Evolutionary conservation across 306 rosid genomes (phyloP), one percentile per base, ranked within the genome.

Genomic region (Cucumis cinereus): DNA sequence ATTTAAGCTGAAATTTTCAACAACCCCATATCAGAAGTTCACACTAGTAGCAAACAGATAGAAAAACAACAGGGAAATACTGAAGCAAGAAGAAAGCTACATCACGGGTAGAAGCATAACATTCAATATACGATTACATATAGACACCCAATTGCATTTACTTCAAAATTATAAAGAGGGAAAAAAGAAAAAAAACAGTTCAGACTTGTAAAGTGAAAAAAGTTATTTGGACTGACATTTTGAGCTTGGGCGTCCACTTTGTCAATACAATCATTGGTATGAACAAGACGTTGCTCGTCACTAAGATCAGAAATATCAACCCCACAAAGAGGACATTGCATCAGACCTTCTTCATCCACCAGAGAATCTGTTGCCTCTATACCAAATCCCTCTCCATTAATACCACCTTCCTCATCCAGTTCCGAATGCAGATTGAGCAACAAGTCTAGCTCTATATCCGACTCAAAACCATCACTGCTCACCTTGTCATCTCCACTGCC

Each of bases 201-300:
- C 56, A 69, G 22, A 45, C 13, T 69, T 45, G 57, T 70, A 23
- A 24, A 70, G 57, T 24, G 40, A 8, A 70, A 20, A 24, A 22
- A 26, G n/a, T 36, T 60, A 61, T 72, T 9, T 49, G 30, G 57
- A 78, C 86, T 82, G 76, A 89, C 98, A 38, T 82, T 81, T 69
- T 75, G 83, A 79, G 78, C 82, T 70, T 40, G 70, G 75, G 66
- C 75, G 45, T 83, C 90, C 20, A 53, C 79, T 75, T 77, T 79
- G 80, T 91, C 95, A 23, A 93, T 89, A 83, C 98, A 93, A 16
- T 80, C 76, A 56, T 93, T 93, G 78, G 90, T 88, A 60, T 93
- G 97, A 35, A 86, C 76, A 80, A 88, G 81, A 30, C 97, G 87
- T 16, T 86, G 77, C 53, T 89, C 90, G 38, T 85, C 81, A 0